phyloP scores from a whole-genome alignment of 1,284 basidiomycete genomes.

The Apiotrichum laibachii region DNA sequence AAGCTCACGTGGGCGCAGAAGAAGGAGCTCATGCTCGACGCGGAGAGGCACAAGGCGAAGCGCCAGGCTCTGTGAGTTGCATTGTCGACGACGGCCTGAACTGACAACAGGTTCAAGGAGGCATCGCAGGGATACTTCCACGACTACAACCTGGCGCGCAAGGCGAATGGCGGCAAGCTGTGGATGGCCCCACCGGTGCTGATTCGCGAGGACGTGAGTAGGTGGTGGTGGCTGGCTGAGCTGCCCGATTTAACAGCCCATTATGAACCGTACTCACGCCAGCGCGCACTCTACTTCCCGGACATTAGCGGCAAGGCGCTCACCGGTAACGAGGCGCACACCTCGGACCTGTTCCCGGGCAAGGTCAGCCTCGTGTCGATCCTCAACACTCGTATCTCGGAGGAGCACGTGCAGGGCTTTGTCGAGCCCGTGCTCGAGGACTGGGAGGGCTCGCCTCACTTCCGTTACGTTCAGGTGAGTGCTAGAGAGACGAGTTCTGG shows the following conservation, averaged over 20 bases:
- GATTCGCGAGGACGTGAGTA: conserved; percentile 80
- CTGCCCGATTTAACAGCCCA: not conserved
- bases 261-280: conserved; percentile 8
- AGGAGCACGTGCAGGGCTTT: conserved; percentile 82
- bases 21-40: conserved; percentile 68
- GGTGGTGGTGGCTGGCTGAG: not conserved
- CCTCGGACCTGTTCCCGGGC: conserved; percentile 71
- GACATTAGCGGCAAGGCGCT: conserved; percentile 73
- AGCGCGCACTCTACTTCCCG: conserved; percentile 90
- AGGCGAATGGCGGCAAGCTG: conserved; percentile 75
- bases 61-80: conserved; percentile 67
- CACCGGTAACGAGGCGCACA: conserved; percentile 65
- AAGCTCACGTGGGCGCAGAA: conserved; percentile 65
- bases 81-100: too few relatives aligned
- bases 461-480: conserved; percentile 67
- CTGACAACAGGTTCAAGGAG: conserved; percentile 67
- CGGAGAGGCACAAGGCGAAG: conserved; percentile 67
- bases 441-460: conserved; percentile 64
- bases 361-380: conserved; percentile 77
- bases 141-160: conserved; percentile 76
- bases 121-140: conserved; percentile 85
- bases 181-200: conserved; percentile 89
- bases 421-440: conserved; percentile 62
- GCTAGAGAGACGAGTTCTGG: too few relatives aligned
- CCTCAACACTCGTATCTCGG: conserved; percentile 77